These are phyloP conservation scores for Citrus inodora DNA, from an alignment of 345 rosid genomes.

Conservation along the genomic window DNA sequence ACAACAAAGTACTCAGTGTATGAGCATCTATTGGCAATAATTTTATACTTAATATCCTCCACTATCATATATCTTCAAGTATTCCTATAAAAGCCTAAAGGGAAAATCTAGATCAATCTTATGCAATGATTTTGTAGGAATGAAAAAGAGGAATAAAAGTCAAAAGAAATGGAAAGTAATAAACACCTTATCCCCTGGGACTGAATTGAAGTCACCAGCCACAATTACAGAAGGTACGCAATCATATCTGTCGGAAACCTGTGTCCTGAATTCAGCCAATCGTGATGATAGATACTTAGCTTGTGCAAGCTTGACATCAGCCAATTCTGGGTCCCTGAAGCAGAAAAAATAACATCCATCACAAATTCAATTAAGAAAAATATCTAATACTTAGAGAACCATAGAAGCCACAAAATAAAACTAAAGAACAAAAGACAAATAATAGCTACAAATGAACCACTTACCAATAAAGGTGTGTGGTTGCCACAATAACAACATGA, in stretches of 20 bases:
- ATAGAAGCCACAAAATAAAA: slow-evolving; percentile 2
- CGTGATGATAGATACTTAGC: slow-evolving; percentile 73
- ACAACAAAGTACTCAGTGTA: too few species aligned
- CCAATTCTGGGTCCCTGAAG: slow-evolving; percentile 87
- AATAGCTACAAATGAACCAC: background rate
- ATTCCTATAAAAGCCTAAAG: background rate
- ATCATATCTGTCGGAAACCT: slow-evolving; percentile 54
- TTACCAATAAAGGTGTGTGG: slow-evolving; percentile 90
- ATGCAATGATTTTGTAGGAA: background rate
- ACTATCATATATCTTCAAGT: background rate
- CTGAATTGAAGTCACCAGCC: slow-evolving; percentile 96
- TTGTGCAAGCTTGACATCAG: slow-evolving; percentile 96
- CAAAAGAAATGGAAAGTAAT: background rate
- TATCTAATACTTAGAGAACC: background rate
- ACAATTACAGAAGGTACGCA: slow-evolving; percentile 60
- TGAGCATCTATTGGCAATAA: background rate
- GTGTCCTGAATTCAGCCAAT: slow-evolving; percentile 52
- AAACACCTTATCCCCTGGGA: slow-evolving; percentile 73
- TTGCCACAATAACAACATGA: slow-evolving; percentile 70
- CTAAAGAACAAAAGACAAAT: background rate
- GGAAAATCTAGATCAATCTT: background rate
- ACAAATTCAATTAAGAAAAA: slow-evolving; percentile 8
- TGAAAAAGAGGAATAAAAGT: background rate
- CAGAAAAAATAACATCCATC: background rate
- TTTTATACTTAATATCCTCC: background rate